Conservation (phyloP, 2,329 filamentous ascomycete species). For the Sclerotinia spermophila region DNA sequence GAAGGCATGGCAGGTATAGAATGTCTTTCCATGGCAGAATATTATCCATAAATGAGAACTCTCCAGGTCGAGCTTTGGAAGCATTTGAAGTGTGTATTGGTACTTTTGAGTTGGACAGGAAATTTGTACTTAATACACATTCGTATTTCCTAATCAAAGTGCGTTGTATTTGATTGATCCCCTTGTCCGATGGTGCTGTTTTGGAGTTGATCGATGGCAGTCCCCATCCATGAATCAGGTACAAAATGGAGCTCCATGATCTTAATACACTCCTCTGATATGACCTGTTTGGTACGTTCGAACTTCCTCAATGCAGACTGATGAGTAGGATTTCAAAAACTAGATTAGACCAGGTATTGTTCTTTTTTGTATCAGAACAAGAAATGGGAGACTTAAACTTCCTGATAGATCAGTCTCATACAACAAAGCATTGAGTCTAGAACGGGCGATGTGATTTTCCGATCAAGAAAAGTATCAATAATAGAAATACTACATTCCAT, state of each 20-base stretch:
- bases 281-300: background rate
- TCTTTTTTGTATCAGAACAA: background rate
- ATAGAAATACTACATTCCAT: background rate
- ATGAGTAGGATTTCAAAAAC: background rate
- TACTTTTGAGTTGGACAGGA: background rate
- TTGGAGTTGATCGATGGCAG: background rate
- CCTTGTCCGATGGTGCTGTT: background rate
- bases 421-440: constrained; percentile 3
- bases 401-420: background rate
- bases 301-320: background rate
- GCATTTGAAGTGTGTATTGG: background rate
- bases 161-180: background rate
- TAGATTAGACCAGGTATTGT: background rate
- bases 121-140: background rate
- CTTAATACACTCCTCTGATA: background rate
- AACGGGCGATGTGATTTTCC: background rate
- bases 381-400: background rate
- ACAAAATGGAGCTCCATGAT: background rate
- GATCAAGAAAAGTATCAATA: background rate
- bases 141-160: background rate
- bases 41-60: constrained; percentile 24
- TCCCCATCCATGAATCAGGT: background rate
- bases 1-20: constrained; percentile 29
- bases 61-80: background rate
- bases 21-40: constrained; percentile 34